Base-by-base conservation (phyloP, 129 eudicot genomes). In the Chrysanthemum makinoi region DNA sequence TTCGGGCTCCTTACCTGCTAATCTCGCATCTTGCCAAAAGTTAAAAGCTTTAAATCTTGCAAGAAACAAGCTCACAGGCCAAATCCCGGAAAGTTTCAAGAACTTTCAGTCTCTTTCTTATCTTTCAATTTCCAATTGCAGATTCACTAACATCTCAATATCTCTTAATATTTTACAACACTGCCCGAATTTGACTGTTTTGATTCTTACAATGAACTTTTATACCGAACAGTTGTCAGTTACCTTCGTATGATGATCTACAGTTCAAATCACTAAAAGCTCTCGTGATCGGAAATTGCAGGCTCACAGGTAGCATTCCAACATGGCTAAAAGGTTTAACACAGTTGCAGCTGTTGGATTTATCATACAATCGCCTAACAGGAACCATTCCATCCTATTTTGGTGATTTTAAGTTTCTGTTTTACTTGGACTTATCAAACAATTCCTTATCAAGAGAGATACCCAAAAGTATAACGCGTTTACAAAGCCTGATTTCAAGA, bases 361-460 rank as follows among this genome's bases (percentile, higher is more conserved):
- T 88, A 80, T 88, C 95, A 0, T 83, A 81, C 84, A 85, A 88
- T 47, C 79, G 63, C 2, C 64, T 88, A 26, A 75, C 18, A 2
- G 91, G 95, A 50, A 39, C 70, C 8, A 85, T 88, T 35, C 88
- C 91, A 11, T 16, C 86, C 13, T 88, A 73, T 83, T 66, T 88
- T 20, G 85, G 88, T 1, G 62, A 70, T n/a, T 76, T 88, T 16
- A 52, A 24, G 65, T 85, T 50, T 73, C 69, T 85, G 2, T 81
- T 85, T 77, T 88, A 85, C 76, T 71, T 88, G 72, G 87, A 88
- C 66, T 79, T 88, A 49, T 83, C 91, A 8, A 71, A 83, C 77
- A 85, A 88, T 44, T 69, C 83, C n/a, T 72, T 88, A 16, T 35
- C 78, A 2, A 88, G 90, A 51, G 78, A 73, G 24, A 79, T 85